Percentiles rank a stretch among this genome's conserved stretches.
phyloP scores from a whole-genome alignment of 306 rosid species.

The Dicorynia guianensis region DNA sequence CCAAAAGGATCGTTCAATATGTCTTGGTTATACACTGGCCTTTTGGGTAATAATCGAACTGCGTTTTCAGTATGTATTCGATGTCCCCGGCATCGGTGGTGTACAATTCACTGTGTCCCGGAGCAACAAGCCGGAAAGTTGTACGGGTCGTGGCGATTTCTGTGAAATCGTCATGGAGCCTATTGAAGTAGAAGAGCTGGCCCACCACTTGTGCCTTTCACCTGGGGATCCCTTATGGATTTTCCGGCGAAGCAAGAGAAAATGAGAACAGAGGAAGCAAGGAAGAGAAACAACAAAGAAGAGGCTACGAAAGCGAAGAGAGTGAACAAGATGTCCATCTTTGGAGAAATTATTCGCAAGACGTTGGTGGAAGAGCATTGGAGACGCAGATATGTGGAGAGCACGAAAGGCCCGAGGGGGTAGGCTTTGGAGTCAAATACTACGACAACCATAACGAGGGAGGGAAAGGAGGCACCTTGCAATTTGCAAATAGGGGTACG shows the following conservation, averaged over 20 bases:
- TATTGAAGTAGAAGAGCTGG: slow-evolving; percentile 44
- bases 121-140: slow-evolving; percentile 44
- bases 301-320: background rate
- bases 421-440: no score
- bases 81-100: slow-evolving; percentile 48
- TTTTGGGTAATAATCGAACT: slow-evolving; percentile 43
- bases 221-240: slow-evolving; percentile 49
- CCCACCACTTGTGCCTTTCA: slow-evolving; percentile 48
- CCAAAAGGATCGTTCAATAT: slow-evolving; percentile 44
- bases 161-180: slow-evolving; percentile 45
- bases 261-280: slow-evolving; percentile 26
- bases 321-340: background rate
- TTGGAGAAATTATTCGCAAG: no score
- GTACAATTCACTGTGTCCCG: slow-evolving; percentile 44
- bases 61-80: slow-evolving; percentile 49
- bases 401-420: no score
- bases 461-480: no score
- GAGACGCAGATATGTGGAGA: no score
- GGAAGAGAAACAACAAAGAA: background rate
- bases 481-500: no score
- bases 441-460: no score
- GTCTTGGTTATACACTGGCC: slow-evolving; percentile 37
- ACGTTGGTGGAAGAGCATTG: background rate
- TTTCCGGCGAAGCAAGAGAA: slow-evolving; percentile 44
- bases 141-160: slow-evolving; percentile 29